phyloP scores from a whole-genome alignment of 2,329 filamentous ascomycete species.

The Thielaviopsis ethacetica region DNA sequence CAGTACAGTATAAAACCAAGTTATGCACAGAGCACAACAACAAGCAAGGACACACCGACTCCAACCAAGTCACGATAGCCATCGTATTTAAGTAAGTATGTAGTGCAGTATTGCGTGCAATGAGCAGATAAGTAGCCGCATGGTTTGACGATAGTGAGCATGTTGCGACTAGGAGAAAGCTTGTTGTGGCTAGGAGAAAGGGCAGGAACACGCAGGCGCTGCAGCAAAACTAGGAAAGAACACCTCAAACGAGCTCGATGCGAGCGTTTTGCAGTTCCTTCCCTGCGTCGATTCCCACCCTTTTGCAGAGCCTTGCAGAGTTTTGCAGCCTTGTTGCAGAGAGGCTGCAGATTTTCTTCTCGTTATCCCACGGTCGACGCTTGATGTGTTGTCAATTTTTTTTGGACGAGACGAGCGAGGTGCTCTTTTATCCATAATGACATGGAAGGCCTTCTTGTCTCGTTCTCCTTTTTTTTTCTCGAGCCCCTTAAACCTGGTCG shows the following conservation, averaged over 20 bases:
- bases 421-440: not conserved
- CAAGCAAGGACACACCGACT: too few relatives aligned
- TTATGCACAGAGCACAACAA: too few relatives aligned
- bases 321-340: not conserved
- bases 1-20: too few relatives aligned
- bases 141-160: too few relatives aligned
- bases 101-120: too few relatives aligned
- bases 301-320: not conserved
- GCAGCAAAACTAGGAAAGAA: not conserved
- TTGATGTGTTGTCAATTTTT: not conserved
- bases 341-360: not conserved
- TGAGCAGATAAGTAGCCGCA: too few relatives aligned
- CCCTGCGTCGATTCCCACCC: not conserved
- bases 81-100: too few relatives aligned
- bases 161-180: not conserved
- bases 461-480: not conserved
- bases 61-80: too few relatives aligned
- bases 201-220: not conserved
- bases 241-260: not conserved
- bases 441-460: not conserved
- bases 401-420: not conserved
- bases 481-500: not conserved
- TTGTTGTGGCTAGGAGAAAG: not conserved
- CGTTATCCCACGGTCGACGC: not conserved
- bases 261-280: not conserved